phyloP scores from a whole-genome alignment of 257 asterid species.

The Solanum lignicaule region DNA sequence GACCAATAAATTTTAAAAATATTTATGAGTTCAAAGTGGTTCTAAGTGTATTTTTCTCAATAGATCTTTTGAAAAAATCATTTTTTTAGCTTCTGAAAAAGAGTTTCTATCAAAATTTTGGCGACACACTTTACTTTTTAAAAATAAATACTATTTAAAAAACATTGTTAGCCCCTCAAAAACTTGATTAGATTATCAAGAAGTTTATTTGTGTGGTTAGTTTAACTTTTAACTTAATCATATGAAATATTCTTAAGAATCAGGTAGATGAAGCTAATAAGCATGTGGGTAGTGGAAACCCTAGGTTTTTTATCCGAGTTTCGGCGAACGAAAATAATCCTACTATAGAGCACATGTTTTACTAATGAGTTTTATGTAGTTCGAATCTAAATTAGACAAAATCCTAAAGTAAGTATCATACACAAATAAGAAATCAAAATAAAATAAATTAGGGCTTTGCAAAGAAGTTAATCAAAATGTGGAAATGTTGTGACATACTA shows the following conservation, averaged over 20 bases:
- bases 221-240: background rate
- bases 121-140: background rate
- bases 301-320: background rate
- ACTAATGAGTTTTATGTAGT: background rate
- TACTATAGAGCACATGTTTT: background rate
- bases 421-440: background rate
- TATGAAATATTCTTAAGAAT: background rate
- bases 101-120: no score
- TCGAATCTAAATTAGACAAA: background rate
- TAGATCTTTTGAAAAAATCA: no score
- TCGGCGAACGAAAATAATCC: background rate
- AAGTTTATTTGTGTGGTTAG: background rate
- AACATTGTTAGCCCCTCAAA: no score
- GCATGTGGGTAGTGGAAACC: background rate
- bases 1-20: no score
- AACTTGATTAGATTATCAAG: background rate
- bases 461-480: background rate
- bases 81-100: background rate
- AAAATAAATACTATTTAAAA: no score
- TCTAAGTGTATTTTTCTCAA: background rate
- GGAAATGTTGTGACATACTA: background rate
- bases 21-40: no score
- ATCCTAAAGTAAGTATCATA: background rate
- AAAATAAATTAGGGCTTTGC: background rate
- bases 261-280: background rate